Conservation (phyloP, 1,284 basidiomycete genomes). For the Ustilago trichophora region DNA sequence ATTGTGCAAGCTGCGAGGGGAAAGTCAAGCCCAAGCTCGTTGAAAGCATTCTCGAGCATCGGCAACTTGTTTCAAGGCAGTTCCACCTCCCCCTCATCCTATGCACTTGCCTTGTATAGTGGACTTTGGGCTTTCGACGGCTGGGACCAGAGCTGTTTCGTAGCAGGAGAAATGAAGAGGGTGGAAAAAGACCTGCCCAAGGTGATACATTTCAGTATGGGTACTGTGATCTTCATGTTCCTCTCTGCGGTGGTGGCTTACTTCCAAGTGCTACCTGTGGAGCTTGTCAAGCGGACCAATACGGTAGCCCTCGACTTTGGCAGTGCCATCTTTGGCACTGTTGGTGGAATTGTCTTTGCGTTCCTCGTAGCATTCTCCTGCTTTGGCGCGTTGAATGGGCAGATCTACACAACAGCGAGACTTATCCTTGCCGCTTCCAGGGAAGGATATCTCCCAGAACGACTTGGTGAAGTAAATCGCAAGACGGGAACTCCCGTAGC, state of each 20-base stretch:
- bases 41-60: slow-evolving; percentile 47
- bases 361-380: slow-evolving; percentile 89
- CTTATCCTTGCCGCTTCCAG: slow-evolving; percentile 87
- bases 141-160: slow-evolving; percentile 82
- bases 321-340: slow-evolving; percentile 80
- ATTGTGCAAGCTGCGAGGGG: slow-evolving; percentile 78
- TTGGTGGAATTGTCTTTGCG: slow-evolving; percentile 88
- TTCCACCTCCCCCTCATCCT: slow-evolving; percentile 80
- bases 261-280: slow-evolving; percentile 87
- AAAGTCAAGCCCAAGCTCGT: slow-evolving; percentile 42
- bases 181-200: slow-evolving; percentile 88
- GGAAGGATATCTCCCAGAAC: slow-evolving; percentile 78
- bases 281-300: slow-evolving; percentile 72
- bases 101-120: slow-evolving; percentile 92
- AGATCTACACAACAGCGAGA: slow-evolving; percentile 70
- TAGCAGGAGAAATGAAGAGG: slow-evolving; percentile 88
- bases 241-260: slow-evolving; percentile 86
- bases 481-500: slow-evolving; percentile 48
- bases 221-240: slow-evolving; percentile 80
- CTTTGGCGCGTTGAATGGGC: slow-evolving; percentile 55
- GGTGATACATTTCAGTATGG: slow-evolving; percentile 88
- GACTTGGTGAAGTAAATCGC: slow-evolving; percentile 38
- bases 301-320: slow-evolving; percentile 94
- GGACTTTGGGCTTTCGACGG: slow-evolving; percentile 96
- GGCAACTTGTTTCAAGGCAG: slow-evolving; percentile 75